Evolutionary conservation across 225 moss, liverwort and hornwort genomes (phyloP), one percentile per base, ranked within the genome.

Genomic region (Straminergon stramineum): DNA sequence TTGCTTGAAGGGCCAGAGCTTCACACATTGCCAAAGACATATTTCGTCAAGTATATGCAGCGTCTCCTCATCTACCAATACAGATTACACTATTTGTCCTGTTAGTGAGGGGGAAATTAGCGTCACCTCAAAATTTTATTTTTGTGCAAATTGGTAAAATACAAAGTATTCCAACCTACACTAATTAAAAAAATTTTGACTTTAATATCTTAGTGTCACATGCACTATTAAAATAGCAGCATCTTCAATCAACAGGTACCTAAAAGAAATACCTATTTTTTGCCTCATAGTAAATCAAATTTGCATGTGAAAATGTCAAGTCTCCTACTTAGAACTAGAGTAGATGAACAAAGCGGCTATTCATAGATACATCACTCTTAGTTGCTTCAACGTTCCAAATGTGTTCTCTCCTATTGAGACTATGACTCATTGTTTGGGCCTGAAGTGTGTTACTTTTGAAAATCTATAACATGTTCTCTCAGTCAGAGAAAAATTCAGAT

Each of bases 1-100:
- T 92, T 31, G 89, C 92, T 69, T 92, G 90, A 48, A 96, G 91
- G 34, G 94, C 95, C 56, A 90, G 52, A 81, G 91, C 96, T 95
- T 91, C 83, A 83, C 64, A 82, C 43, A 82, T 90, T 66, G 66
- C 45, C 73, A 86, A 56, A 20, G 32, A 41, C 81, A 73, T 17
- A 28, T 86, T 66, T 66, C 21, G 67, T 84, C n/a, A 61, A 52
- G 21, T 23, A 55, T 26, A 28, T 67, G 43, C n/a, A 56, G 89
- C 20, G 20, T 43, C 76, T 83, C 66, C 66, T 55, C 62, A 35
- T 48, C 56, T 26, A 80, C 21, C 32, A 13, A 62, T 63, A 52
- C 27, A 34, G 12, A 80, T 30, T 13, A 9, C 45, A 45, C 15
- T 43, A 45, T 31, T 45, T 63, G 34, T 32, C 11, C 24, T 61